Conservation (phyloP, 352 stramenopile genomes). For the Phytophthora megakarya region DNA sequence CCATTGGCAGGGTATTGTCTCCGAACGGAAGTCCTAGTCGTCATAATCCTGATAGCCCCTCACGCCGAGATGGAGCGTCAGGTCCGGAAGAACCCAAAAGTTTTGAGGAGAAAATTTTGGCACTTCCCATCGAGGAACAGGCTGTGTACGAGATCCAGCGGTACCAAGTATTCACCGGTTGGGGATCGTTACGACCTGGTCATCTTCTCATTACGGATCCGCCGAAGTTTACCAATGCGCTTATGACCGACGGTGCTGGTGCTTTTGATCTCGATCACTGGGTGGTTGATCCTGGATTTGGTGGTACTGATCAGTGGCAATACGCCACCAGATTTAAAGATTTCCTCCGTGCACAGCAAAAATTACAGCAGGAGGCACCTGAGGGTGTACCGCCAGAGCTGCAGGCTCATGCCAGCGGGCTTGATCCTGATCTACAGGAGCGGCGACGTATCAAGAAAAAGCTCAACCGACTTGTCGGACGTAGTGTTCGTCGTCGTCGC, state of each 20-base stretch:
- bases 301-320: slow-evolving; percentile 80
- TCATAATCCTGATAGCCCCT: slow-evolving; percentile 32
- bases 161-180: slow-evolving; percentile 84
- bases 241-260: slow-evolving; percentile 68
- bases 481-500: slow-evolving; percentile 74
- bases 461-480: slow-evolving; percentile 81
- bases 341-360: slow-evolving; percentile 69
- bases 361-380: slow-evolving; percentile 34
- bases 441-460: slow-evolving; percentile 79
- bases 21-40: slow-evolving; percentile 36
- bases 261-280: slow-evolving; percentile 73
- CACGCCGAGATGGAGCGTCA: slow-evolving; percentile 17
- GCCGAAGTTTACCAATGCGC: slow-evolving; percentile 74
- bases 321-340: slow-evolving; percentile 89
- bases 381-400: slow-evolving; percentile 23
- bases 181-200: slow-evolving; percentile 74
- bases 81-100: slow-evolving; percentile 31
- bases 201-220: slow-evolving; percentile 82
- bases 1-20: slow-evolving; percentile 45
- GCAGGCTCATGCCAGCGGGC: slow-evolving; percentile 25
- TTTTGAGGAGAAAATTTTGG: slow-evolving; percentile 74
- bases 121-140: slow-evolving; percentile 62
- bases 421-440: slow-evolving; percentile 49
- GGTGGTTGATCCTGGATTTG: slow-evolving; percentile 79
- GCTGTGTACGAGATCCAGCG: slow-evolving; percentile 84